phyloP scores from a whole-genome alignment of 1,284 basidiomycete genomes.

The Microbotryum silenes-acaulis region DNA sequence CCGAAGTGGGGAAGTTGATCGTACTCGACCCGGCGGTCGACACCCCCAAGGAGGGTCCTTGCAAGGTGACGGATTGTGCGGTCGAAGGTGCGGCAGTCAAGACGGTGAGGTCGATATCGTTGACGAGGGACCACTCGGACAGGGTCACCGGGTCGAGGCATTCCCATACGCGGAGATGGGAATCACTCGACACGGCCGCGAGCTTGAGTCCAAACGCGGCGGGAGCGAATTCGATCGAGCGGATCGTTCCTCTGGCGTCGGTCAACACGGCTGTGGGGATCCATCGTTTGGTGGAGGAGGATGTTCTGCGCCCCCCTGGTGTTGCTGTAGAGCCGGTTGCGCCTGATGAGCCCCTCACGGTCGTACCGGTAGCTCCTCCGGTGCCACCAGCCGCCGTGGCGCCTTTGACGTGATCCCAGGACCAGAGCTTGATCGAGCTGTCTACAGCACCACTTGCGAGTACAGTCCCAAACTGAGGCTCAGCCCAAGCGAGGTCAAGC shows the following conservation, averaged over 20 bases:
- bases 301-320: constrained; percentile 8
- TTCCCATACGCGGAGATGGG: constrained; percentile 76
- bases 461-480: constrained; percentile 77
- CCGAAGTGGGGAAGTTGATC: background rate
- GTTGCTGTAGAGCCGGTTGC: background rate
- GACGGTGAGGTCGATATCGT: constrained; percentile 66
- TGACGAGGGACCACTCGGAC: constrained; percentile 64
- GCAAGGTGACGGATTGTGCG: background rate
- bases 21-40: background rate
- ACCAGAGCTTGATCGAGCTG: constrained; percentile 78
- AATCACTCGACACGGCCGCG: constrained; percentile 78
- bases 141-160: constrained; percentile 60
- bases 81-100: constrained; percentile 33
- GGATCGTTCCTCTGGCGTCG: constrained; percentile 74
- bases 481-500: constrained; percentile 74
- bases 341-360: constrained; percentile 15
- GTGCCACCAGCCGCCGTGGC: background rate
- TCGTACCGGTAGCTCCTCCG: background rate
- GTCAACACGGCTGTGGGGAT: constrained; percentile 63
- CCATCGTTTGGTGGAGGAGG: constrained; percentile 42
- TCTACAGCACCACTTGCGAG: constrained; percentile 79
- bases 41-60: background rate
- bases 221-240: constrained; percentile 75
- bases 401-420: constrained; percentile 7
- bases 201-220: constrained; percentile 77